Evolutionary conservation across 1,284 basidiomycete species (phyloP).

Genomic region (Neonothopanus nambi): DNA sequence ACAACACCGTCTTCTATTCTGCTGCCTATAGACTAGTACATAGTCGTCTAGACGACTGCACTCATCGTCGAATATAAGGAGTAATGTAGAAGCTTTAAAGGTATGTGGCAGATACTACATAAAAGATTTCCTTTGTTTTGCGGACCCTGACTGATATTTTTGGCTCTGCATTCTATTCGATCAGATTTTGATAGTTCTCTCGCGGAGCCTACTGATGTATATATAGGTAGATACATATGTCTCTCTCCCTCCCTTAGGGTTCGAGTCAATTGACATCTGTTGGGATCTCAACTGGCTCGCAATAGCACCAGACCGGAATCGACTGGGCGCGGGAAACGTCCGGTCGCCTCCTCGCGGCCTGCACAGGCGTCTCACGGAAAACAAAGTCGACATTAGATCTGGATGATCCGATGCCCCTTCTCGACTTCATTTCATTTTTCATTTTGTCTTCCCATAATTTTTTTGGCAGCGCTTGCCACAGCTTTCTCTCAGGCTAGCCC

Average conservation of each 20-base stretch:
- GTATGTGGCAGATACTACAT: neutral
- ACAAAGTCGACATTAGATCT: too few species aligned
- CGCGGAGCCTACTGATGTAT: neutral
- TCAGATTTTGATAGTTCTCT: neutral
- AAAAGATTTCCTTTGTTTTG: neutral
- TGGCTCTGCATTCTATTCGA: neutral
- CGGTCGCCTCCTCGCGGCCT: too few species aligned
- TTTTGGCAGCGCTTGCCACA: too few species aligned
- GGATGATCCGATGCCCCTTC: too few species aligned
- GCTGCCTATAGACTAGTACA: neutral
- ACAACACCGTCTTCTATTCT: too few species aligned
- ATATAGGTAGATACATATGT: neutral
- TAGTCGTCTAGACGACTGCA: neutral
- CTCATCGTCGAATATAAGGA: neutral
- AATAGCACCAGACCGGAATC: too few species aligned
- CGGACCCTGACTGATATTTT: neutral
- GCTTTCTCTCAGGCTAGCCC: too few species aligned
- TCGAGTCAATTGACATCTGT: neutral
- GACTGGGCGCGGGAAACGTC: too few species aligned
- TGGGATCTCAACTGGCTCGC: neutral
- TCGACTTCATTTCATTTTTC: too few species aligned
- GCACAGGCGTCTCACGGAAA: too few species aligned
- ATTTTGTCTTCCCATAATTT: too few species aligned
- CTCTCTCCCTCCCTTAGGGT: neutral
- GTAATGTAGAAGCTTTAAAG: neutral